Conservation (phyloP, 2,329 filamentous ascomycete genomes). For the Parastagonospora nodorum region DNA sequence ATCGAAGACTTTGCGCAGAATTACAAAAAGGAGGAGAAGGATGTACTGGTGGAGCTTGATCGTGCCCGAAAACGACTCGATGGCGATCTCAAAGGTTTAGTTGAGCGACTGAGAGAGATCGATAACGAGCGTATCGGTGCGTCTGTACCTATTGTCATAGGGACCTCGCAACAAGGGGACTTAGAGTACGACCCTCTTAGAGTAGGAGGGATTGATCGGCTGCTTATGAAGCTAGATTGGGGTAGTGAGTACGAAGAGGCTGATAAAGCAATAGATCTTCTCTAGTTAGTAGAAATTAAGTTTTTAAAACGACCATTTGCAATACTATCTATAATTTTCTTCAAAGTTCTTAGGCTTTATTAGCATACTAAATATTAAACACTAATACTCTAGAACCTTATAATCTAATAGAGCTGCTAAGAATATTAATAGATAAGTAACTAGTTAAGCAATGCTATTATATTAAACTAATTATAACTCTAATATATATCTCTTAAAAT, state of each 20-base stretch:
- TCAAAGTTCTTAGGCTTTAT: too few species aligned
- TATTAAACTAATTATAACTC: too few species aligned
- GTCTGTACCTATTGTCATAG: conserved; percentile 17
- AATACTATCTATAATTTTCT: too few species aligned
- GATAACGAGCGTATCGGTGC: conserved; percentile 57
- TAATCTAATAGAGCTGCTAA: too few species aligned
- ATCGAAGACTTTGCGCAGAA: conserved; percentile 63
- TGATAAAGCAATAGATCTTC: conserved; percentile 24
- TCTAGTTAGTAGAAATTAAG: background rate
- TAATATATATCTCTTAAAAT: too few species aligned
- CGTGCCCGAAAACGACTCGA: conserved; percentile 69
- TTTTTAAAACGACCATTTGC: too few species aligned
- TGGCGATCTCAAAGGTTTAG: conserved; percentile 65
- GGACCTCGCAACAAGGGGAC: conserved; percentile 36
- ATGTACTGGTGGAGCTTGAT: conserved; percentile 68
- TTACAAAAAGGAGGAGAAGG: conserved; percentile 71
- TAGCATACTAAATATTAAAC: too few species aligned
- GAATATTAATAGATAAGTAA: too few species aligned
- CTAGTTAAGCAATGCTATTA: too few species aligned
- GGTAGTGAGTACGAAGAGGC: conserved; percentile 42
- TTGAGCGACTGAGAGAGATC: conserved; percentile 63
- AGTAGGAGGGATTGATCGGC: conserved; percentile 78
- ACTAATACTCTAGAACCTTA: too few species aligned
- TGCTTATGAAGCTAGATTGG: conserved; percentile 89
- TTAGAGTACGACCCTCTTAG: conserved; percentile 71